Percentiles rank a stretch among this genome's conserved stretches.
Conservation (phyloP, 2,329 filamentous ascomycete genomes). For the Xylogone sp. region DNA sequence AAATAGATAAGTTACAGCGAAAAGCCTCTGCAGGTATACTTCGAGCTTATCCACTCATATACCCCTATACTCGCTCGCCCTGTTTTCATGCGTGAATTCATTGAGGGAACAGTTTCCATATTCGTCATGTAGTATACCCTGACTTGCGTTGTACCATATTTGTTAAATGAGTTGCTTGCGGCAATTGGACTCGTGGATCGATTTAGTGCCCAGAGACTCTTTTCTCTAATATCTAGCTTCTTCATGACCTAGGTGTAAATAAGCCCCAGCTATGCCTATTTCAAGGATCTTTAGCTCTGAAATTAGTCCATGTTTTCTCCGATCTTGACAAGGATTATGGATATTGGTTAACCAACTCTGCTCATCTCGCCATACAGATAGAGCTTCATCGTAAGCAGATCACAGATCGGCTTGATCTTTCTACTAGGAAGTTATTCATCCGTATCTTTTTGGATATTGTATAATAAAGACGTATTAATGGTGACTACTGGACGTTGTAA, state of each 20-base stretch:
- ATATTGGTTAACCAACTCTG: constrained; percentile 2
- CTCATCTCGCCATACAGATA: constrained; percentile 2
- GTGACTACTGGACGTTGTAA: too few species aligned
- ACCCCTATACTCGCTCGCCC: not conserved
- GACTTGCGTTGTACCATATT: not conserved
- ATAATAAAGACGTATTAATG: too few species aligned
- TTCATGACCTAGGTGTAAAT: not conserved
- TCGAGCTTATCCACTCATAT: not conserved
- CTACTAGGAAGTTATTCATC: too few species aligned
- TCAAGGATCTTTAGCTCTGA: not conserved
- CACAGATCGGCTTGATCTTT: too few species aligned
- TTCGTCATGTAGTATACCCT: not conserved
- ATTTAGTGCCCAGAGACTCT: not conserved
- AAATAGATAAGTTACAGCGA: too few species aligned
- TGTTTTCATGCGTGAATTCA: not conserved
- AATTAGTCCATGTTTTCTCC: not conserved
- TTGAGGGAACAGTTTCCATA: not conserved
- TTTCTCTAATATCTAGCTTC: not conserved
- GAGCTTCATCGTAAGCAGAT: not conserved
- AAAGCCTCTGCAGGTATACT: not conserved
- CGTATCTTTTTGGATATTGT: too few species aligned
- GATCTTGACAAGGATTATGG: not conserved
- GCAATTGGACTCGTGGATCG: not conserved
- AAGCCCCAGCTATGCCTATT: not conserved
- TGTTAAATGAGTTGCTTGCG: not conserved